These are phyloP conservation scores for Taphrina confusa DNA, from an alignment of 1,139 yeast species.

Conservation along the genomic window DNA sequence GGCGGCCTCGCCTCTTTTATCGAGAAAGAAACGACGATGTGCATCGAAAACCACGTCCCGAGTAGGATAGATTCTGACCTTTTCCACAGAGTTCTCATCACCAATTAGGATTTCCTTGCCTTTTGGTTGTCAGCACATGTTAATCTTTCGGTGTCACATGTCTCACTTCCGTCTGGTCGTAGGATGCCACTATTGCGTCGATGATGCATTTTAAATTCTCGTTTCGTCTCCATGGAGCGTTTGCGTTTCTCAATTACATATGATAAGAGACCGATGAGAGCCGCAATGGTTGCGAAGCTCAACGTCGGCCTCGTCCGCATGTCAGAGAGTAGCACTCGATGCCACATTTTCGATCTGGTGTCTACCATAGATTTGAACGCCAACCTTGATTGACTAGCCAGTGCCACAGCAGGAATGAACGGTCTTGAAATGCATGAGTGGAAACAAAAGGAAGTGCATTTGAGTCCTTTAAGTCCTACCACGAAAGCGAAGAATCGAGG, in stretches of 20 bases:
- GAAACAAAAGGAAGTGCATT: too few relatives aligned
- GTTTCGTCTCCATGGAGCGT: neutral
- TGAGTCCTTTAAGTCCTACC: too few relatives aligned
- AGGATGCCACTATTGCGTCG: slow-evolving; percentile 6
- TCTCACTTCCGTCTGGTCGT: slow-evolving; percentile 8
- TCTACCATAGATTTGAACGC: neutral
- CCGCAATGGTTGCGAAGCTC: neutral
- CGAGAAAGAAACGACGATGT: slow-evolving; percentile 64
- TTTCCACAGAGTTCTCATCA: slow-evolving; percentile 4
- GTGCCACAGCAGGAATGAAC: too few relatives aligned
- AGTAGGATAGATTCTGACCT: slow-evolving; percentile 60
- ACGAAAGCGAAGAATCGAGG: too few relatives aligned
- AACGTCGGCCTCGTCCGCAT: slow-evolving; percentile 2
- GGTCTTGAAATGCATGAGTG: too few relatives aligned
- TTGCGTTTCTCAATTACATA: slow-evolving; percentile 1
- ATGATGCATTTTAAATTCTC: slow-evolving; percentile 8
- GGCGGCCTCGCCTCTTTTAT: slow-evolving; percentile 47
- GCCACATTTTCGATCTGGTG: neutral
- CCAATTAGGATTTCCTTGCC: slow-evolving; percentile 14
- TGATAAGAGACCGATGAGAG: neutral
- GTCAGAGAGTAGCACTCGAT: neutral
- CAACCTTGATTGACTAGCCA: too few relatives aligned
- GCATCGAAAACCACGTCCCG: slow-evolving; percentile 65
- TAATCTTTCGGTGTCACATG: neutral
- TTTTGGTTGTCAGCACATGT: neutral